A percentile compares a stretch with the other conserved stretches of the same genome.
Evolutionary conservation across 208 protist genomes (phyloP).

Genomic region (Crithidia thermophila): DNA sequence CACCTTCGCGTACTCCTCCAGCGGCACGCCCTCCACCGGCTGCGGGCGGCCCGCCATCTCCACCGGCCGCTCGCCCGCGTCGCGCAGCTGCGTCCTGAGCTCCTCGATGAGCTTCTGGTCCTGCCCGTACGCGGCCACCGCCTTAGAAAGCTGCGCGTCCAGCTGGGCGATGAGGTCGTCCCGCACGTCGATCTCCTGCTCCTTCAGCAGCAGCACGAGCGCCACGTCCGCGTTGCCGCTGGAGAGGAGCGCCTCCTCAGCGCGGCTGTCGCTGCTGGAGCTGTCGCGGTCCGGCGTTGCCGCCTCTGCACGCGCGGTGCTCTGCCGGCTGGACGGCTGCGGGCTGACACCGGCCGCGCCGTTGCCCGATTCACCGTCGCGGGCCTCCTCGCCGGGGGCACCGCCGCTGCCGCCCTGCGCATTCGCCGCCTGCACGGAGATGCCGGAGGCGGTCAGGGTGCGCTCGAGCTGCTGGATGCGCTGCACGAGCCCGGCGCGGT

Average conservation of each 20-base stretch:
- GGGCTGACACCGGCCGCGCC: conserved; percentile 13
- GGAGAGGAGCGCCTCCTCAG: conserved; percentile 22
- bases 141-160: conserved; percentile 51
- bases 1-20: conserved; percentile 72
- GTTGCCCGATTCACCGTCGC: conserved; percentile 17
- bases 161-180: conserved; percentile 63
- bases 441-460: conserved; percentile 29
- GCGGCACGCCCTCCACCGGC: conserved; percentile 59
- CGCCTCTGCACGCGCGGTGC: not conserved
- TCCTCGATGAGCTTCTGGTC: conserved; percentile 45
- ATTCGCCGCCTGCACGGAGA: not conserved
- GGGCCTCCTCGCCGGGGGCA: conserved; percentile 10
- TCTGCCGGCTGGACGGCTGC: not conserved
- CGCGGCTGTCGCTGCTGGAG: conserved; percentile 12
- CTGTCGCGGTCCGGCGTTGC: conserved; percentile 8
- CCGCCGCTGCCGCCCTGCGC: not conserved
- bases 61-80: conserved; percentile 20
- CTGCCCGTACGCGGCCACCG: conserved; percentile 41
- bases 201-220: conserved; percentile 55
- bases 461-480: conserved; percentile 44
- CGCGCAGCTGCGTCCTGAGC: conserved; percentile 42
- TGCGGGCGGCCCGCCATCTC: conserved; percentile 35
- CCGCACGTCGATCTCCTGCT: conserved; percentile 67
- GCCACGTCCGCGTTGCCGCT: conserved; percentile 33
- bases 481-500: conserved; percentile 36